A percentile compares a stretch with the other conserved stretches of the same genome.
Conservation (phyloP, 2,329 filamentous ascomycete genomes). For the Scopulariopsis brevicaulis region DNA sequence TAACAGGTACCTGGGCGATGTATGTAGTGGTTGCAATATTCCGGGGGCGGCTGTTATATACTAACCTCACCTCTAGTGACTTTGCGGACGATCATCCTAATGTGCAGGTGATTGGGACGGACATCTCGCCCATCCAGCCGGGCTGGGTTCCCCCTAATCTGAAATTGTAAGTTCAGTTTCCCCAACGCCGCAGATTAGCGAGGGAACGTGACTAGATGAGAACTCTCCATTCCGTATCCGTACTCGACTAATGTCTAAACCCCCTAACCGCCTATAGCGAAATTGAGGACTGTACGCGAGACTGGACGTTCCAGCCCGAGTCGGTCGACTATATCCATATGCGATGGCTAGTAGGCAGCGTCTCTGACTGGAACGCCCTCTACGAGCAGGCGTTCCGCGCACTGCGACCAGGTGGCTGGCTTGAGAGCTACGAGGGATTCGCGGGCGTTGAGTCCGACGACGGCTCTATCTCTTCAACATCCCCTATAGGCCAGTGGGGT, state of each 20-base stretch:
- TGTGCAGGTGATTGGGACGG: constrained; percentile 34
- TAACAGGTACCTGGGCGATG: constrained; percentile 31
- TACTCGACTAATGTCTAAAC: no score
- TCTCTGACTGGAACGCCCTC: constrained; percentile 42
- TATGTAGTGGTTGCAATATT: constrained; percentile 19
- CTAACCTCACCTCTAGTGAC: constrained; percentile 30
- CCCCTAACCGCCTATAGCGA: constrained; percentile 7
- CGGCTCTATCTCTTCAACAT: constrained; percentile 13
- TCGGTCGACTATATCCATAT: constrained; percentile 50
- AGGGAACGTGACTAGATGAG: neutral
- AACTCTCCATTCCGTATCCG: no score
- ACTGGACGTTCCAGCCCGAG: constrained; percentile 31
- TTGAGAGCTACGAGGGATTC: constrained; percentile 15
- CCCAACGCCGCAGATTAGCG: neutral
- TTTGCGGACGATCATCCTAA: constrained; percentile 29
- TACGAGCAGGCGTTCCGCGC: constrained; percentile 38
- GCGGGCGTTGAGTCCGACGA: constrained; percentile 15
- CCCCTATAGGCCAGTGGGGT: constrained; percentile 15
- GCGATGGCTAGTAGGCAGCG: constrained; percentile 42
- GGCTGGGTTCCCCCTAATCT: constrained; percentile 31
- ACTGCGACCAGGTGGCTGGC: constrained; percentile 27
- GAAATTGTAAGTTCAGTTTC: constrained; percentile 31
- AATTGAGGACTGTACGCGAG: constrained; percentile 19
- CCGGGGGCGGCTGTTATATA: neutral
- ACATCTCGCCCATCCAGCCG: constrained; percentile 45